phyloP scores from a whole-genome alignment of 2,329 filamentous ascomycete species.

The Fusarium denticulatum region DNA sequence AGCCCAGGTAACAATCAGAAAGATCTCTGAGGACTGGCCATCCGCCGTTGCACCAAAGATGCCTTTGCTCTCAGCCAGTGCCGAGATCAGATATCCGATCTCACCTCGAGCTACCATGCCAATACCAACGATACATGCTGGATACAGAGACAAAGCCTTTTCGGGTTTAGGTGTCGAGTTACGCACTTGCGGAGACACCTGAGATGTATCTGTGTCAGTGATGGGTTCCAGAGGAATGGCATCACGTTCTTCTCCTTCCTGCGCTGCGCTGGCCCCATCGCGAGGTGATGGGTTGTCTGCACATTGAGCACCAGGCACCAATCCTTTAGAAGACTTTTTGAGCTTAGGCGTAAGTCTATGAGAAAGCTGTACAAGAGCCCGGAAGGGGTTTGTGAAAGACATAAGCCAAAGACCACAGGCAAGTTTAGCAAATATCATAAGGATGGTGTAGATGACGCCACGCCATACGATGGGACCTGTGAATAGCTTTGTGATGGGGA shows the following conservation, averaged over 20 bases:
- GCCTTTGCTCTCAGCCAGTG: slow-evolving; percentile 67
- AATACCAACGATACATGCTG: slow-evolving; percentile 71
- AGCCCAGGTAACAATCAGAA: slow-evolving; percentile 65
- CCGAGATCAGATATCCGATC: slow-evolving; percentile 80
- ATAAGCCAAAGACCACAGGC: slow-evolving; percentile 69
- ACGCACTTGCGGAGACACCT: not conserved
- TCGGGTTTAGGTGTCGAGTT: slow-evolving; percentile 38
- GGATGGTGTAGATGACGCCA: slow-evolving; percentile 74
- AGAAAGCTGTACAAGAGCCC: not conserved
- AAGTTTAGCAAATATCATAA: slow-evolving; percentile 75
- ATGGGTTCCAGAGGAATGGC: not conserved
- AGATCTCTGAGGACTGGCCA: slow-evolving; percentile 53
- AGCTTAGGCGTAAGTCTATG: not conserved
- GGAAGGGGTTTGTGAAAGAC: slow-evolving; percentile 26
- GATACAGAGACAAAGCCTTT: slow-evolving; percentile 72
- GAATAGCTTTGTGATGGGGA: slow-evolving; percentile 79
- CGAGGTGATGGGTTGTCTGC: not conserved
- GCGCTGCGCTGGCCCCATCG: too few species aligned
- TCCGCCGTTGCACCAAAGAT: slow-evolving; percentile 48
- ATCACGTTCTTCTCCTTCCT: not conserved
- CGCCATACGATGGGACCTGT: slow-evolving; percentile 72
- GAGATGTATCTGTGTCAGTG: not conserved
- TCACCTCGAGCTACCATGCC: slow-evolving; percentile 82
- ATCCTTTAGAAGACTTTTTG: not conserved
- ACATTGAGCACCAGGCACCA: slow-evolving; percentile 26